These are phyloP conservation scores for Acanthamoeba lenticulata DNA, from an alignment of 208 protist species.

Conservation along the genomic window DNA sequence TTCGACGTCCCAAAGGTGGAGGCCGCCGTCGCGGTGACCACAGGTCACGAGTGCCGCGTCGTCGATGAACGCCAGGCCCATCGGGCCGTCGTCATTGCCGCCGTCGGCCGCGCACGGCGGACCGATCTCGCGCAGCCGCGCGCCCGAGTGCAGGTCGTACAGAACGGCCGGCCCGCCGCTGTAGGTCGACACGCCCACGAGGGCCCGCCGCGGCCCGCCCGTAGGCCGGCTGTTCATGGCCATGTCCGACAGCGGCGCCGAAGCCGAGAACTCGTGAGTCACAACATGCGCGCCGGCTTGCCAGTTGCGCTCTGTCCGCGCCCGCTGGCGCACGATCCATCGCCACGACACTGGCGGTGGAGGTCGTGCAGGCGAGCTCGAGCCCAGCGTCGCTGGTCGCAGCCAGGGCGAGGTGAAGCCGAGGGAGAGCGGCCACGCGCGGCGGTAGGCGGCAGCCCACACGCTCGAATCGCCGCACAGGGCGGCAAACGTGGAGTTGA, in stretches of 20 bases:
- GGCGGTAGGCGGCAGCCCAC: not conserved
- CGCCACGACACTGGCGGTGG: not conserved
- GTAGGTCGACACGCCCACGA: not conserved
- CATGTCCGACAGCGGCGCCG: not conserved
- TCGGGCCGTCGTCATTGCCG: not conserved
- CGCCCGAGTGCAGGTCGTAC: not conserved
- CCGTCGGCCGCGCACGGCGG: not conserved
- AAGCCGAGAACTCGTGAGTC: not conserved
- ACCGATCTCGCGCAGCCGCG: not conserved
- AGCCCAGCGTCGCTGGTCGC: not conserved
- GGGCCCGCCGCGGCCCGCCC: not conserved
- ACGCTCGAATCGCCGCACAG: not conserved
- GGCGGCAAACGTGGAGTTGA: not conserved
- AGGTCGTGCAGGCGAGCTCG: not conserved
- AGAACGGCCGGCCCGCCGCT: not conserved
- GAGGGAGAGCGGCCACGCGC: not conserved
- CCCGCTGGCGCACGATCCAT: not conserved
- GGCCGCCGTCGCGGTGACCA: not conserved
- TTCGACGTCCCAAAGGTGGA: not conserved
- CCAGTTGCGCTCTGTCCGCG: conserved; percentile 6
- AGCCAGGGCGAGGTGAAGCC: conserved; percentile 22
- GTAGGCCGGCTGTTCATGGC: not conserved
- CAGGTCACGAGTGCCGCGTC: not conserved
- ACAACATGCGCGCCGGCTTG: not conserved
- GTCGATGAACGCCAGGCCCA: not conserved